Conservation (phyloP, 2,329 filamentous ascomycete species). For the Apiospora koreana region DNA sequence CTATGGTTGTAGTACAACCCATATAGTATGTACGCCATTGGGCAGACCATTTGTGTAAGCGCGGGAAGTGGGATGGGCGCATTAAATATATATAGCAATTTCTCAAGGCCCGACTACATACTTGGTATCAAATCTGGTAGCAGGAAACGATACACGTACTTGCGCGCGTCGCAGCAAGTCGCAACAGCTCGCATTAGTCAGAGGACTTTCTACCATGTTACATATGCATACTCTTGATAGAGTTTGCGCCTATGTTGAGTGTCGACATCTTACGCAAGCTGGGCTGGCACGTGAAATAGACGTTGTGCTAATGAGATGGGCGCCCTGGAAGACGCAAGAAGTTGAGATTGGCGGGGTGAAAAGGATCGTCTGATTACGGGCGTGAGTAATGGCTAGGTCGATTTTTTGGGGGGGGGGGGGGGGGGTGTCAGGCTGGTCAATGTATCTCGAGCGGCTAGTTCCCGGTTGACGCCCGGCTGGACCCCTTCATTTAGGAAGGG, state of each 20-base stretch:
- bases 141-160: no score
- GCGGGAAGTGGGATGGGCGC: slow-evolving; percentile 5
- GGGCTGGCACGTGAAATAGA: not conserved
- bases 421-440: not conserved
- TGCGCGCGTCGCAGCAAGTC: no score
- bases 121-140: not conserved
- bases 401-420: not conserved
- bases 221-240: no score
- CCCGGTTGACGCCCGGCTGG: slow-evolving; percentile 10
- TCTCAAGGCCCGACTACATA: not conserved
- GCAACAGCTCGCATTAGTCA: not conserved
- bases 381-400: not conserved
- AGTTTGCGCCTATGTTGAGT: not conserved
- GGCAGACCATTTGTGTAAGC: slow-evolving; percentile 1
- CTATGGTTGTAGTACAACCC: not conserved
- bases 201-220: not conserved
- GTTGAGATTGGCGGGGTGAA: slow-evolving; percentile 4
- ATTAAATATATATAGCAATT: slow-evolving; percentile 5
- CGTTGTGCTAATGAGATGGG: not conserved
- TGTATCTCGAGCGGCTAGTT: slow-evolving; percentile 12
- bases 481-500: slow-evolving; percentile 9
- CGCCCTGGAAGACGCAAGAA: not conserved
- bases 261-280: not conserved
- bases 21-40: slow-evolving; percentile 1
- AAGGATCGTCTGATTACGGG: slow-evolving; percentile 1